Base-by-base conservation (phyloP, 1,139 yeast genomes). In the Taphrina sp. region DNA sequence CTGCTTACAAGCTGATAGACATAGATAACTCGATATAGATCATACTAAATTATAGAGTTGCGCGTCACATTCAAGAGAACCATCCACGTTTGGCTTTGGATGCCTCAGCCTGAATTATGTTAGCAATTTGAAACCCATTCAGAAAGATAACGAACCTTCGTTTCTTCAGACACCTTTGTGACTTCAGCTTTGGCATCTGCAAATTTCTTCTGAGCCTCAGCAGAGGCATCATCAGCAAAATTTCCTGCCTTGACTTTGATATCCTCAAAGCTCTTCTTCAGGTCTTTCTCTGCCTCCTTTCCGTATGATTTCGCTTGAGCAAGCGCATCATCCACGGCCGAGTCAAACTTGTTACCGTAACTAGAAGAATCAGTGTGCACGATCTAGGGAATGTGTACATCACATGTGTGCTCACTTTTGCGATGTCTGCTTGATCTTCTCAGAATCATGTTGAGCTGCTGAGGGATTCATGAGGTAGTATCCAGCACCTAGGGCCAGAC, bases 391-490 rank as follows among this genome's bases (percentile, higher is more conserved):
- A 12, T 8, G 10, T 28, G 31, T 28, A 28, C 31, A 28, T 8
- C 10, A 28, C 10, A 8, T 12, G 10, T 28, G 31, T 12, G 12
- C 7, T 12, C 12, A 36, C 34, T 19, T 29, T 19, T 49, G 54
- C 12, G 54, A 49, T 17, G 44, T 49, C 39, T 49, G 33, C 54
- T 49, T 49, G 46, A 49, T 49, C 41, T 39, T 39, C 26, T 49
- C 54, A 34, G 46, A 31, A 20, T 49, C 54, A 26, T 49, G 38
- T 33, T 49, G 54, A 3, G 54, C 54, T 10, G 44, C 29, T 7
- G 54, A 29, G 1, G 54, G 54, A 34, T 49, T 49, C 54, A 49
- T 49, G 37, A 49, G 28, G 39, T 49, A 49, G 54, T 49, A 49
- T 2, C 54, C 54, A 10, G 54, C 54, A 37, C 54, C 54, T 12